Evolutionary conservation across 352 stramenopile genomes (phyloP).

Genomic region (Hyaloperonospora brassicae): DNA sequence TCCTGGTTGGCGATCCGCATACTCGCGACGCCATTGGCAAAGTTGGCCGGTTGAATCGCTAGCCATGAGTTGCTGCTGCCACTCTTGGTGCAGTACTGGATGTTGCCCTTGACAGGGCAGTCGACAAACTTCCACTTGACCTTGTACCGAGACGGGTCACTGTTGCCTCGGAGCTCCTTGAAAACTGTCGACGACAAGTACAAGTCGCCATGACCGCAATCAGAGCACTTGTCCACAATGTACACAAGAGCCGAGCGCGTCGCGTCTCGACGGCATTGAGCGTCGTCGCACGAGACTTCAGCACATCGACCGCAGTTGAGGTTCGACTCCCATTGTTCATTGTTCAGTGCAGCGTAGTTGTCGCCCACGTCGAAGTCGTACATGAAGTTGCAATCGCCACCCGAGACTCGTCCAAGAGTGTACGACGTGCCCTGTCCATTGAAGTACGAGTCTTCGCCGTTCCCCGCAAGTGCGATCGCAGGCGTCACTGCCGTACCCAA

Average conservation of each 20-base stretch:
- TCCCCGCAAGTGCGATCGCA: no score
- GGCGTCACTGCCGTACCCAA: no score
- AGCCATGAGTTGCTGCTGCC: slow-evolving; percentile 33
- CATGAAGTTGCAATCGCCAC: slow-evolving; percentile 63
- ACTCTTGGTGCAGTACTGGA: slow-evolving; percentile 40
- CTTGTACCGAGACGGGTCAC: slow-evolving; percentile 23
- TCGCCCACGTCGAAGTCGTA: slow-evolving; percentile 25
- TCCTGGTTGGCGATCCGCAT: slow-evolving; percentile 39
- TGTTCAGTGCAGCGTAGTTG: slow-evolving; percentile 59
- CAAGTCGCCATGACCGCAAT: slow-evolving; percentile 50
- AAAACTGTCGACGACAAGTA: slow-evolving; percentile 38
- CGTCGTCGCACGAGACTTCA: slow-evolving; percentile 47
- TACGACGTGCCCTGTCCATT: slow-evolving; percentile 18
- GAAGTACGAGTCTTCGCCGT: neutral
- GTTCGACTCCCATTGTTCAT: slow-evolving; percentile 41
- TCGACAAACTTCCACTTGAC: slow-evolving; percentile 45
- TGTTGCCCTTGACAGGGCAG: slow-evolving; percentile 31
- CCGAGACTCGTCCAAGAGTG: slow-evolving; percentile 28
- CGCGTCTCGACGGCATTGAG: slow-evolving; percentile 19
- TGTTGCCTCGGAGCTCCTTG: slow-evolving; percentile 22
- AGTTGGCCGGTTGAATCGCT: slow-evolving; percentile 37
- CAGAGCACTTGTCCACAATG: slow-evolving; percentile 52
- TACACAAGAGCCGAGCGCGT: slow-evolving; percentile 22
- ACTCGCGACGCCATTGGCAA: slow-evolving; percentile 19
- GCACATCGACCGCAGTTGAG: slow-evolving; percentile 56